Base-by-base conservation (phyloP, 2,329 filamentous ascomycete genomes). In the Coleophoma eucalyptorum region DNA sequence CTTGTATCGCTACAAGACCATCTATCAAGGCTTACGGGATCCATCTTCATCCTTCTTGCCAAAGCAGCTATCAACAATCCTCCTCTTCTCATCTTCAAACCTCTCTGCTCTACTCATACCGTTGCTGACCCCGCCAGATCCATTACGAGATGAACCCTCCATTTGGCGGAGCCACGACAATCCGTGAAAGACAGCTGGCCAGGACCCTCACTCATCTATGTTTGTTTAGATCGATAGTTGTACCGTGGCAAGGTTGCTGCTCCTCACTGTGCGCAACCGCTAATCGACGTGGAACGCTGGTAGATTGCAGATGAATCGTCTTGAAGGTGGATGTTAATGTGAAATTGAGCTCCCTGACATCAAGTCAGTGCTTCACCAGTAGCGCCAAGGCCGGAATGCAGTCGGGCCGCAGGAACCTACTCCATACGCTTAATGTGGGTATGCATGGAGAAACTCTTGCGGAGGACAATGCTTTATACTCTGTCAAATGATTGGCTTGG, bases 51-150 rank as follows among this genome's bases (percentile, higher is more conserved):
- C 94, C 64, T 86, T 86, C 75, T 95, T 97, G 69, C 77, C 81
- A 75, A 97, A 99, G 73, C 92, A 97, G 71, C 89, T 96, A 56
- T 96, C 89, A 58, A 96, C 87, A 63, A 99, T 97, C 67, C 94
- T 84, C 68, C 83, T 81, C 78, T 97, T 96, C 78, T 99, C 94
- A 66, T 97, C 91, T 70, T 99, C 94, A 69, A 97, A 99, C 62
- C 84, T 83, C 73, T 96, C 90, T 50, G 93, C 93, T 37, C 63
- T 57, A 26, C 50, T 63, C 62, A 64, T 58, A 38, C 53, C 58
- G 19, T 44, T 45, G 46, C 54, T 57, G 59, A 58, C 57, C 63
- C 59, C 63, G 56, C 61, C 58, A 58, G 64, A 50, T 59, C 64
- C 63, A 61, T 62, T 64, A 53, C 57, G 55, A 51, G 55, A 53